Base-by-base conservation (phyloP, 2,329 filamentous ascomycete genomes). In the Alternaria arborescens region DNA sequence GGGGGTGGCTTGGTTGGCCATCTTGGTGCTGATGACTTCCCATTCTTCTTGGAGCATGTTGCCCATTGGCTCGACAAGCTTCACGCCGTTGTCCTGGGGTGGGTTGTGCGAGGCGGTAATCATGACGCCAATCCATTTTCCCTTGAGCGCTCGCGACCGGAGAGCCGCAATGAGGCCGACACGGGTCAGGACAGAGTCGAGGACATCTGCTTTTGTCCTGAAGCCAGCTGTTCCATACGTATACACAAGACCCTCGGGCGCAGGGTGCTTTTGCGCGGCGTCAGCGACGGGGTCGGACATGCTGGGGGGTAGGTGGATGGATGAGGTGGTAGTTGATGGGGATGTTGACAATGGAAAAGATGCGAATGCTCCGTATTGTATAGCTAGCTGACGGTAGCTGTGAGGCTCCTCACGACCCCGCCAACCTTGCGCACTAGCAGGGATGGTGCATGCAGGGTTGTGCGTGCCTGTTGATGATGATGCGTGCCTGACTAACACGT, bases 31-130 rank as follows among this genome's bases (percentile, higher is more conserved):
- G 78, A 94, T 90, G 38, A 85, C 84, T 82, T 99, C 95, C 95
- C 95, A 99, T 62, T 94, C 91, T 79, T 86, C 83, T 71, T 82
- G 94, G 90, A 87, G 86, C 95, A 98, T 98, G 80, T 98, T 95
- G 67, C 95, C 94, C 89, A 97, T 91, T 12, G 95, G 95, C 79
- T 99, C 95, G 65, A 99, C 93, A 70, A 99, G 88, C 80, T 90
- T 90, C 71, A 89, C 89, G 18, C 88, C 88, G 72, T 89, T 89
- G 71, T 89, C 87, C 67, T 85, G 80, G 26, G 86, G 84, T 26
- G 87, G 87, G 65, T 90, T 89, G 78, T 89, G 87, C 68, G 86
- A 88, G 20, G 88, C 88, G 20, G 88, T 90, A 53, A 90, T 84
- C 87, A 90, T 89, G 69, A 99, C 90, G 75, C 95, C 95, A 75